Conservation (phyloP, 2,329 filamentous ascomycete genomes). For the Pyricularia sp. region DNA sequence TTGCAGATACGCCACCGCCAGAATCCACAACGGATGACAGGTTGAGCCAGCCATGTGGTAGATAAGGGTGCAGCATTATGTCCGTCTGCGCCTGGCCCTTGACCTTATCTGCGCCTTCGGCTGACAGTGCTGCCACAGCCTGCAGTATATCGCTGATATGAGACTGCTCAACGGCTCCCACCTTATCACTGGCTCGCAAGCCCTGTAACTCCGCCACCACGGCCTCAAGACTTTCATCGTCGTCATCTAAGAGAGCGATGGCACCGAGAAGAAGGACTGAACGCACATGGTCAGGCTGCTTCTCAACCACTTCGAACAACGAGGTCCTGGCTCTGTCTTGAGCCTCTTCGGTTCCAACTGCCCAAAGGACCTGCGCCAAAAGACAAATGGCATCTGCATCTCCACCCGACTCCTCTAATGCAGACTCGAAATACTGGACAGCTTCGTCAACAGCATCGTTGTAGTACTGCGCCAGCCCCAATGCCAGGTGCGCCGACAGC, state of each 20-base stretch:
- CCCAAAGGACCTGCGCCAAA: constrained; percentile 88
- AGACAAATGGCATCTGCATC: constrained; percentile 81
- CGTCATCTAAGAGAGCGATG: constrained; percentile 72
- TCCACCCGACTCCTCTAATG: constrained; percentile 64
- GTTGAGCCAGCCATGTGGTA: constrained; percentile 73
- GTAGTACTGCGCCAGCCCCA: constrained; percentile 76
- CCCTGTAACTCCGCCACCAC: constrained; percentile 68
- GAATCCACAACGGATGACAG: constrained; percentile 41
- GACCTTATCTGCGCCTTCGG: constrained; percentile 32
- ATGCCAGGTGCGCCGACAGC: constrained; percentile 76
- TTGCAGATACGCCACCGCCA: neutral
- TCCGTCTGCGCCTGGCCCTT: constrained; percentile 59
- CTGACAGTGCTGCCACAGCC: constrained; percentile 56
- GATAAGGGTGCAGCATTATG: constrained; percentile 71
- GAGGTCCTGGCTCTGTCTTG: constrained; percentile 67
- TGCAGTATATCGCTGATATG: constrained; percentile 66
- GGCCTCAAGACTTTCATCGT: constrained; percentile 70
- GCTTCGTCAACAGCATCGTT: constrained; percentile 55
- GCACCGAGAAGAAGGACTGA: constrained; percentile 75
- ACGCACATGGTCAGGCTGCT: constrained; percentile 64
- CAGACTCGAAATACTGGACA: constrained; percentile 70
- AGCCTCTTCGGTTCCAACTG: constrained; percentile 67
- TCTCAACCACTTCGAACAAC: constrained; percentile 72
- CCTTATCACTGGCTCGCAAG: constrained; percentile 57
- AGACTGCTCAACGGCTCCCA: constrained; percentile 54